A percentile compares a stretch with the other conserved stretches of the same genome.
These are phyloP conservation scores for Penicillium turbatum DNA, from an alignment of 495 filamentous ascomycete species.

Conservation along the genomic window DNA sequence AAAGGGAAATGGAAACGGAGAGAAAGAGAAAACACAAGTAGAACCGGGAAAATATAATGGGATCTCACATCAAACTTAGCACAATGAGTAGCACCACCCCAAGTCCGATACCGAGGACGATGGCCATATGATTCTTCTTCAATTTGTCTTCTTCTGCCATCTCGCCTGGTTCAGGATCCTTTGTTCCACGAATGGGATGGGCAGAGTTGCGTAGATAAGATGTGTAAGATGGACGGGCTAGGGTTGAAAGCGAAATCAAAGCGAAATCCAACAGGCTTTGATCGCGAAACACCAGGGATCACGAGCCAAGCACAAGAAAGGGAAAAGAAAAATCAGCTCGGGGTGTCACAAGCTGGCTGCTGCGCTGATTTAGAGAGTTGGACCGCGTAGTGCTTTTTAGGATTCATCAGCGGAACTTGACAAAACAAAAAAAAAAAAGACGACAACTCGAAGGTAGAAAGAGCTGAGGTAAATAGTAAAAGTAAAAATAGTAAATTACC, in stretches of 20 bases:
- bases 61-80: conserved; percentile 32
- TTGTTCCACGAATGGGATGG: conserved; percentile 8
- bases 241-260: background rate
- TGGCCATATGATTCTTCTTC: conserved; percentile 34
- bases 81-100: conserved; percentile 35
- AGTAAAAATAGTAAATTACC: background rate
- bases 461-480: background rate
- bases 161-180: conserved; percentile 5
- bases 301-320: background rate
- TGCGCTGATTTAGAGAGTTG: background rate
- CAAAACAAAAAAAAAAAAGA: background rate
- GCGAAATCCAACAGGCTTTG: background rate
- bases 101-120: conserved; percentile 40
- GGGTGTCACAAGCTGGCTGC: background rate
- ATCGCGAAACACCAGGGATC: background rate
- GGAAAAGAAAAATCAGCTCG: too few relatives aligned
- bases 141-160: conserved; percentile 19
- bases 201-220: background rate
- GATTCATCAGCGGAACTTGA: background rate
- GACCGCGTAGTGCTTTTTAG: background rate
- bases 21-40: background rate
- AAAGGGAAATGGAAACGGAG: background rate
- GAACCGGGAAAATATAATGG: background rate
- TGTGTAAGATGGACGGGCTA: background rate
- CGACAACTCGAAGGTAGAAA: background rate